These are phyloP conservation scores for Apiospora kogelbergensis DNA, from an alignment of 2,329 filamentous ascomycete genomes.

Conservation along the genomic window DNA sequence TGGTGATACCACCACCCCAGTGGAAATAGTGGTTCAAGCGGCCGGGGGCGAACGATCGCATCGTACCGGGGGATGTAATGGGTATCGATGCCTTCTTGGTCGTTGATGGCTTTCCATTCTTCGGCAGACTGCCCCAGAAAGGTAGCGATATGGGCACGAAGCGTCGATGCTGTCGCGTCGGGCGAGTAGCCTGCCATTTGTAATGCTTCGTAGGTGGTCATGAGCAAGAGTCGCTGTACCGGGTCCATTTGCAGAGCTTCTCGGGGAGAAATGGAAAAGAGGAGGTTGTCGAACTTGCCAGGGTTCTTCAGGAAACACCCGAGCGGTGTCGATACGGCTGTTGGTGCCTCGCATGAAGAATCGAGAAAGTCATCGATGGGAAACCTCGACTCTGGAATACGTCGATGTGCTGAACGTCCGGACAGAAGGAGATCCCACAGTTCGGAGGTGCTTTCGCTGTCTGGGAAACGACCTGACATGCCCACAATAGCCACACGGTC, in stretches of 20 bases:
- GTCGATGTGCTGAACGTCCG: constrained; percentile 24
- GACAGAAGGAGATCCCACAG: constrained; percentile 32
- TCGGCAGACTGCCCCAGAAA: constrained; percentile 34
- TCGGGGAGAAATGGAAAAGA: constrained; percentile 22
- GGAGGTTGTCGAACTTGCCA: constrained; percentile 23
- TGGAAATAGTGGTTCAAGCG: constrained; percentile 31
- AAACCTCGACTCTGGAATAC: constrained; percentile 17
- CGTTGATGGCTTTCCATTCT: constrained; percentile 37
- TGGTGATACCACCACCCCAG: constrained; percentile 28
- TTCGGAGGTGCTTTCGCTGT: constrained; percentile 32
- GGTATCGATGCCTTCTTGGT: constrained; percentile 37
- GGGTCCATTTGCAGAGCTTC: constrained; percentile 21
- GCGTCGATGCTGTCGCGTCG: constrained; percentile 10
- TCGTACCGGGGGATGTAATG: constrained; percentile 38
- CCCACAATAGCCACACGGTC: constrained; percentile 36
- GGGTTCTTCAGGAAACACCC: constrained; percentile 22
- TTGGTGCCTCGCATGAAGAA: constrained; percentile 13
- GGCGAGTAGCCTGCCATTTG: constrained; percentile 26
- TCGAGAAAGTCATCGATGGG: constrained; percentile 3
- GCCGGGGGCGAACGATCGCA: constrained; percentile 22
- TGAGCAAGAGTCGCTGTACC: constrained; percentile 20
- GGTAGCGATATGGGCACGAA: constrained; percentile 28
- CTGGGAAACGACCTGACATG: constrained; percentile 34
- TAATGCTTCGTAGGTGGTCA: constrained; percentile 23
- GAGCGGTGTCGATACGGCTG: constrained; percentile 19